phyloP scores from a whole-genome alignment of 75 land plant species.

The Chamaecyparis obtusa region DNA sequence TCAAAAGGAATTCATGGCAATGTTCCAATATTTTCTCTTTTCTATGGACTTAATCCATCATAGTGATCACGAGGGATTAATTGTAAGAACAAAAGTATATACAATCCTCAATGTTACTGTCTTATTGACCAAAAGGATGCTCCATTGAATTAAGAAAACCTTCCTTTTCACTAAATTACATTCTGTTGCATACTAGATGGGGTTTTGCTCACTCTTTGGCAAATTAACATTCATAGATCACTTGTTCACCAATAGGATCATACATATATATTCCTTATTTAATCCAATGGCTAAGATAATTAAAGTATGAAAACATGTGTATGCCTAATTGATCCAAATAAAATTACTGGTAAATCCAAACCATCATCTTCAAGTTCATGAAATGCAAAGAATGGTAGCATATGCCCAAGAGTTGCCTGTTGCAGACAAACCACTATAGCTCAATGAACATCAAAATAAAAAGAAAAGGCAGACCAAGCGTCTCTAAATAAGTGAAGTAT shows the following conservation, averaged over 20 bases:
- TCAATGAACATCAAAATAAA: not conserved
- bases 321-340: no score
- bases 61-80: not conserved
- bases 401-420: constrained; percentile 66
- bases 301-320: no score
- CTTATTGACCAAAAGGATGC: no score
- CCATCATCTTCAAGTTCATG: constrained; percentile 73
- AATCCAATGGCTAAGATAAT: not conserved
- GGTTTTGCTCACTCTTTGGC: not conserved
- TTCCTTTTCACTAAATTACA: no score
- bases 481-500: not conserved
- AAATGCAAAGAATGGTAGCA: constrained; percentile 57
- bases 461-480: not conserved
- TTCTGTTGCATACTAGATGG: not conserved
- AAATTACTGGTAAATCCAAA: constrained; percentile 69
- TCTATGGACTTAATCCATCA: not conserved
- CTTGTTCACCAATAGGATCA: no score
- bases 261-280: no score
- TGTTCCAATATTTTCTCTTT: not conserved
- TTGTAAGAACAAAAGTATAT: not conserved
- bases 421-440: not conserved
- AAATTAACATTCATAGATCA: not conserved
- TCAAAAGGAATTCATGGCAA: not conserved
- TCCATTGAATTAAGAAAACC: no score
- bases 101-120: not conserved